Base-by-base conservation (phyloP, 192 early-diverging fungal genomes). In the Coemansia sp. region DNA sequence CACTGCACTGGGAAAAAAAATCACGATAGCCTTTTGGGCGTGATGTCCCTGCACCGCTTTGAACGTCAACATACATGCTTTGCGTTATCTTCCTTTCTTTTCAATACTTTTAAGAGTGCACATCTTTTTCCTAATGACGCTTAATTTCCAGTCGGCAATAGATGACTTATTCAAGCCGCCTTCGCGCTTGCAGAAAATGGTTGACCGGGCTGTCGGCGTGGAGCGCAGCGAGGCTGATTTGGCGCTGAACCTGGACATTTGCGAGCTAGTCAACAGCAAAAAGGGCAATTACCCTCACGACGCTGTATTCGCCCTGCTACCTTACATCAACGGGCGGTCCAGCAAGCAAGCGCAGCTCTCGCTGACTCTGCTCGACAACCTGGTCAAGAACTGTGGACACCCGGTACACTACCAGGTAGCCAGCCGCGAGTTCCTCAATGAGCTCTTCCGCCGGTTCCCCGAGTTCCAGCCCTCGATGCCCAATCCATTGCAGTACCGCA, bases 361-460 rank as follows among this genome's bases (percentile, higher is more conserved):
- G 6, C 74, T 81, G 24, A 62, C 88, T 89, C 85, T 99, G 5
- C 85, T 99, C 23, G 98, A 99, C 74, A 91, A 94, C 66, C 93
- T 95, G 65, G 93, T 97, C 67, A 99, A 99, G 80, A 99, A 99
- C 76, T 99, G 98, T 73, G 96, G 96, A 0, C 94, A 97, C 73
- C 89, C 98, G 3, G 97, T 99, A 65, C 96, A 99, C 68, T 81
- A 95, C 62, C 94, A 97, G 66, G 89, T 99, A 38, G 91, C 91
- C 39, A 89, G 93, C 36, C 96, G 97, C 67, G 98, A 99, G 70
- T 98, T 99, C 73, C 80, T 99, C 35, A 97, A 96, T 78, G 93
- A 95, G 66, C 86, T 99, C 11, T 95, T 98, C 18, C 85, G 91
- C 38, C 84, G 89, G 55, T 98, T 99, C 62, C 96, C 98, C 11